Percentiles rank a stretch among this genome's conserved stretches.
Evolutionary conservation across 208 protist species (phyloP).

Genomic region (Trypanosoma platydactyli): DNA sequence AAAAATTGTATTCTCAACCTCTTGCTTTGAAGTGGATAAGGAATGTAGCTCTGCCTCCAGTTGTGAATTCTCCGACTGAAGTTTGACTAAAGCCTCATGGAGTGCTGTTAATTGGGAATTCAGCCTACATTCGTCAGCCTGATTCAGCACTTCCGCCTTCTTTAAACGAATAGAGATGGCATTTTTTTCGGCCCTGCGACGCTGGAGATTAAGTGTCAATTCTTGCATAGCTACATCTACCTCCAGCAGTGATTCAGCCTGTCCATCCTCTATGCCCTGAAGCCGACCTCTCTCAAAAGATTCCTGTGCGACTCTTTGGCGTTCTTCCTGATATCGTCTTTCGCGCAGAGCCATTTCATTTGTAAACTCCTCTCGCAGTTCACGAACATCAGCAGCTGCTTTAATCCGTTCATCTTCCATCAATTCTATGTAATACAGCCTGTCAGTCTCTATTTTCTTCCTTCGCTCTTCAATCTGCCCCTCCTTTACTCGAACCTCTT

Average conservation of each 20-base stretch:
- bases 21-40: constrained; percentile 13
- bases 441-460: constrained; percentile 68
- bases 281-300: constrained; percentile 57
- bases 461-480: constrained; percentile 47
- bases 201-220: constrained; percentile 46
- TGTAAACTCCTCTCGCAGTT: constrained; percentile 65
- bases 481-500: constrained; percentile 55
- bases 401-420: constrained; percentile 68
- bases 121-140: constrained; percentile 38
- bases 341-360: constrained; percentile 53
- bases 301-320: constrained; percentile 44
- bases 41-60: constrained; percentile 28
- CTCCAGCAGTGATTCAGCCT: constrained; percentile 46
- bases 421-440: constrained; percentile 54
- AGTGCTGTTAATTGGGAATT: constrained; percentile 43
- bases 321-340: constrained; percentile 52
- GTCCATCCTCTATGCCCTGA: constrained; percentile 60
- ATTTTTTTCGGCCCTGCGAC: constrained; percentile 50
- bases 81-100: constrained; percentile 6
- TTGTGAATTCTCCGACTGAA: constrained; percentile 21
- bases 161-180: constrained; percentile 51
- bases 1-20: constrained; percentile 23
- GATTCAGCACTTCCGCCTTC: constrained; percentile 39
- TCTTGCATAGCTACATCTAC: constrained; percentile 49
- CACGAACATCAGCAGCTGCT: constrained; percentile 49